phyloP scores from a whole-genome alignment of 148 eudicot genomes.

The Rhododendron williamsianum region DNA sequence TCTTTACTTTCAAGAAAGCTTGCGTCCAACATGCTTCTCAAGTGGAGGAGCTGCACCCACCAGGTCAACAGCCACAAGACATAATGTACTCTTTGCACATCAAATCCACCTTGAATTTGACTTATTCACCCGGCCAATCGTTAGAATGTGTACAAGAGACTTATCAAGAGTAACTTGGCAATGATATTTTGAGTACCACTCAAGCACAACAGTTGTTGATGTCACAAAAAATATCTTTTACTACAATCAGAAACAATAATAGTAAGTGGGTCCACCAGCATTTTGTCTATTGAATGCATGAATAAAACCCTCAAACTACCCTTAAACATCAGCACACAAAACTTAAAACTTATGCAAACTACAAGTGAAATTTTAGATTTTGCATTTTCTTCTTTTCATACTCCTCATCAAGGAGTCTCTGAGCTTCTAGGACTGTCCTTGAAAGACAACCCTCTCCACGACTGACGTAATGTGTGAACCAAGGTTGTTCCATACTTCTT shows the following conservation, averaged over 20 bases:
- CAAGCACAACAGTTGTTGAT: not conserved
- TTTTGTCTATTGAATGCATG: not conserved
- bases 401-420: not conserved
- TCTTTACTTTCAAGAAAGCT: not conserved
- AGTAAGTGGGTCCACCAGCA: not conserved
- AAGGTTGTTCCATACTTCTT: not conserved
- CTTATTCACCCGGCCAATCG: not conserved
- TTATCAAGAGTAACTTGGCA: not conserved
- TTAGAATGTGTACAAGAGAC: not conserved
- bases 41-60: not conserved
- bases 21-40: not conserved
- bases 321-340: not conserved
- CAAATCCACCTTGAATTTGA: not conserved
- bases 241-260: not conserved
- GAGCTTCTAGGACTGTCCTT: not conserved
- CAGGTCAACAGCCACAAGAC: not conserved
- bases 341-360: not conserved
- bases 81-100: not conserved
- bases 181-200: not conserved
- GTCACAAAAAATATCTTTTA: not conserved
- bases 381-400: not conserved
- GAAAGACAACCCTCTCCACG: not conserved
- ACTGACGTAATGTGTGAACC: not conserved
- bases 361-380: not conserved
- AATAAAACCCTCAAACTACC: not conserved